Evolutionary conservation across 139 green algal species (phyloP).

Genomic region (Axilococcus clingmanii): DNA sequence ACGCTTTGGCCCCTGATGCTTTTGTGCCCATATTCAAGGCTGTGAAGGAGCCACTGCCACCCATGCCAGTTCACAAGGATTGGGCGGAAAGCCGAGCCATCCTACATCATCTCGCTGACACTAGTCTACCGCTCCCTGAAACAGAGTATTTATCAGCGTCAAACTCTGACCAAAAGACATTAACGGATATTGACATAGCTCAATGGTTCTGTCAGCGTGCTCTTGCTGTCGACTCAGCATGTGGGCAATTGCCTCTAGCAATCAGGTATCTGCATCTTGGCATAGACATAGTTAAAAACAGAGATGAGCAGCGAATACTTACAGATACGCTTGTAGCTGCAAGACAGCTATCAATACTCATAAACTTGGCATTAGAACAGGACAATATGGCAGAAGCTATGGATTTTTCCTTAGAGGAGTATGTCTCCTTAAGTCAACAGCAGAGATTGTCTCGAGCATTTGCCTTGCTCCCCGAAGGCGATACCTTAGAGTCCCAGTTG

Average conservation of each 20-base stretch:
- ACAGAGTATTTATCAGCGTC: too few species aligned
- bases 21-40: constrained; percentile 7
- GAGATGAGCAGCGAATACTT: neutral
- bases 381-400: neutral
- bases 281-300: constrained; percentile 1
- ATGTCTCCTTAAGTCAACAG: too few species aligned
- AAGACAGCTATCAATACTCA: constrained; percentile 6
- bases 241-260: constrained; percentile 10
- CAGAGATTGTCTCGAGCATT: too few species aligned
- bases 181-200: constrained; percentile 8
- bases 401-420: too few species aligned
- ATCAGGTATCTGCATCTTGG: constrained; percentile 6
- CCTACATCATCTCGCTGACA: too few species aligned
- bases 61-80: neutral
- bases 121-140: too few species aligned
- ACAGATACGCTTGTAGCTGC: neutral
- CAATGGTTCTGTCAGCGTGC: constrained; percentile 10
- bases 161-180: too few species aligned
- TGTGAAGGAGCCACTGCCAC: neutral
- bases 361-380: neutral
- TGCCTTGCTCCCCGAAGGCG: too few species aligned
- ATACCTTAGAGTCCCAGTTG: too few species aligned
- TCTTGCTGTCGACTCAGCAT: constrained; percentile 6
- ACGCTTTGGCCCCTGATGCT: too few species aligned
- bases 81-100: constrained; percentile 13